Base-by-base conservation (phyloP, 257 asterid genomes). In the Scutellaria baicalensis region DNA sequence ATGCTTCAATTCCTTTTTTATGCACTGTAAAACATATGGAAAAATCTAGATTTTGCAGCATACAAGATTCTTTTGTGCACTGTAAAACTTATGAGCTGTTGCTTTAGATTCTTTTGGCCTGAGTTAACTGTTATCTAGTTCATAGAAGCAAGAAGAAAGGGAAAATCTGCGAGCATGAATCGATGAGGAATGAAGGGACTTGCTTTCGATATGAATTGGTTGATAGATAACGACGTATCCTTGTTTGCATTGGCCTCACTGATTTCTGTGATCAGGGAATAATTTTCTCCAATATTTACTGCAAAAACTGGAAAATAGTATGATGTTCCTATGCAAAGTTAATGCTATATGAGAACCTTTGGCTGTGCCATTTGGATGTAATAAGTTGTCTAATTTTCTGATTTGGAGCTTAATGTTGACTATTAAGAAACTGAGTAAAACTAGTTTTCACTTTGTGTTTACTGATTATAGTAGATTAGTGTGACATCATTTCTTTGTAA, bases 401-500 rank as follows among this genome's bases (percentile, higher is more conserved):
- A 36, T 14, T 44, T 72, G 39, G 33, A 17, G 59, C 54, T 59
- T 52, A 59, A 6, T 38, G 35, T 23, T 3, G 27, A 38, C 33
- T 59, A 36, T 61, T 21, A 27, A 38, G 23, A 13, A 59, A 11
- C 44, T 23, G 68, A 43, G 20, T 47, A 11, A 54, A 23, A 68
- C 18, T 48, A 40, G 33, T 57, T 21, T n/a, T 45, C 16, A 10
- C 13, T 33, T 49, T 7, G n/a, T 3, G 59, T 55, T 42, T 5
- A 7, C 5, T 0, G 27, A 61, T 8, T 17, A 18, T 47, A 5
- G 38, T 48, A 44, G 62, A 31, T 36, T 69, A 38, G 36, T 23
- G 27, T 50, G 67, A 40, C 49, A 36, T 33, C 48, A 35, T 62
- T 77, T 75, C 68, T 35, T 63, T 43, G 76, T 78, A 48, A 74